phyloP scores from a whole-genome alignment of 202 grass and related monocot genomes.

The Setaria italica region DNA sequence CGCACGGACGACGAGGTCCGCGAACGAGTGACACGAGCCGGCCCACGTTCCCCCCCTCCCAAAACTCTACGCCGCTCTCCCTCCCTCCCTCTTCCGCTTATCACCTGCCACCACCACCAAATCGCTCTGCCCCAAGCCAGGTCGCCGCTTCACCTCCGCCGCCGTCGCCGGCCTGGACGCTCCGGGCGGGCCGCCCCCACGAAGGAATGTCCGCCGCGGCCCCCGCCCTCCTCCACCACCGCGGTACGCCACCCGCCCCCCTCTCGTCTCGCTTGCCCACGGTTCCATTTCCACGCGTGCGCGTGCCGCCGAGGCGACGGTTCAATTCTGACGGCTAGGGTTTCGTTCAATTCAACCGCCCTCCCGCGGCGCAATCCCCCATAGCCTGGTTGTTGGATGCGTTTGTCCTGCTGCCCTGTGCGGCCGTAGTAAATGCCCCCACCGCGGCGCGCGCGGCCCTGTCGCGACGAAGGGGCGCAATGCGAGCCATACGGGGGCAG shows the following conservation, averaged over 20 bases:
- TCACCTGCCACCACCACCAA: conserved; percentile 22
- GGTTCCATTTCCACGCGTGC: neutral
- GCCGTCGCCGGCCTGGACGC: neutral
- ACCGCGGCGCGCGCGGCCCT: conserved; percentile 1
- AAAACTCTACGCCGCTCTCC: conserved; percentile 3
- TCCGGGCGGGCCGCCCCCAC: neutral
- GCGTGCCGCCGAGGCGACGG: neutral
- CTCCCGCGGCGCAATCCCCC: neutral
- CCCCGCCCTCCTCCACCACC: conserved; percentile 41
- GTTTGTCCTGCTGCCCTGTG: neutral
- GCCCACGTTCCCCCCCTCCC: conserved; percentile 39
- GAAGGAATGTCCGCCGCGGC: conserved; percentile 43
- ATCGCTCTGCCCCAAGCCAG: conserved; percentile 4
- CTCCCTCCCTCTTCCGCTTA: neutral
- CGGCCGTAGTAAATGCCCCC: neutral
- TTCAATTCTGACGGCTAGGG: conserved; percentile 20
- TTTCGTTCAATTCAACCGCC: neutral
- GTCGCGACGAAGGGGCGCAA: neutral
- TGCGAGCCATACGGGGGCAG: neutral
- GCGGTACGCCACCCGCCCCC: conserved; percentile 51
- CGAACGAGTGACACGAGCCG: conserved; percentile 15
- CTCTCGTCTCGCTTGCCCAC: neutral
- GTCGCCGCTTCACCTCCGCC: conserved; percentile 15
- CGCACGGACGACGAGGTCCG: neutral
- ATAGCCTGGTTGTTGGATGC: neutral